Evolutionary conservation across 257 asterid genomes (phyloP), one percentile per base, ranked within the genome.

Genomic region (Datura wrightii): DNA sequence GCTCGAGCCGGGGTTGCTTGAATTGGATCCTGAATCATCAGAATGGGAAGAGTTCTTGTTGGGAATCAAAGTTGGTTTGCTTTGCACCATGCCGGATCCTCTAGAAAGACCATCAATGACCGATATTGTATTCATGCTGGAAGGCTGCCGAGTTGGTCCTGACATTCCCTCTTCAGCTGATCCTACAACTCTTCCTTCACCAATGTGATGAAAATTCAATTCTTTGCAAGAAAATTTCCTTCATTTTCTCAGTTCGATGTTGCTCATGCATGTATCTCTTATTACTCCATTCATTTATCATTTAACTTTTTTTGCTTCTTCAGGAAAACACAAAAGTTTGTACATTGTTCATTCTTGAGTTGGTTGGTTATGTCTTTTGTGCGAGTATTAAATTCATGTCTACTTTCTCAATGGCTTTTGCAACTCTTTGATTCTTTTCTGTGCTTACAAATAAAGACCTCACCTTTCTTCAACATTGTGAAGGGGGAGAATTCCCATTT

Each of bases 21-120:
- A 93, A 86, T 87, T 93, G 1, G 97, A 93, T 80, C 96, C 97
- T 11, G 97, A 93, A 83, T 93, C 97, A 37, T 91, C 96, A 0
- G 97, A 93, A 81, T 93, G 97, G 96, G 97, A 93, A 83, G 97
- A 93, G 80, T 93, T 92, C 85, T 86, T 93, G 91, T 87, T 93
- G 2, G 97, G 97, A 31, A 90, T 93, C 24, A 93, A 93, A 86
- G 96, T 93, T 13, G 97, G 94, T 3, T 84, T 93, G 85, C 94
- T 93, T 48, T 93, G 97, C 91, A 92, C 97, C 5, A 90, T 93
- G 55, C 90, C 96, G 2, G 94, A 90, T 84, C 96, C 96, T 0
- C 53, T 86, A 2, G 94, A 92, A 74, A 90, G 97, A 15, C 97
- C 97, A 83, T 83, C 92, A 11, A 93, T 93, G 96, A 87, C 92